Evolutionary conservation across 768 basidiomycete genomes (phyloP).

Genomic region (Trametes cubensis): DNA sequence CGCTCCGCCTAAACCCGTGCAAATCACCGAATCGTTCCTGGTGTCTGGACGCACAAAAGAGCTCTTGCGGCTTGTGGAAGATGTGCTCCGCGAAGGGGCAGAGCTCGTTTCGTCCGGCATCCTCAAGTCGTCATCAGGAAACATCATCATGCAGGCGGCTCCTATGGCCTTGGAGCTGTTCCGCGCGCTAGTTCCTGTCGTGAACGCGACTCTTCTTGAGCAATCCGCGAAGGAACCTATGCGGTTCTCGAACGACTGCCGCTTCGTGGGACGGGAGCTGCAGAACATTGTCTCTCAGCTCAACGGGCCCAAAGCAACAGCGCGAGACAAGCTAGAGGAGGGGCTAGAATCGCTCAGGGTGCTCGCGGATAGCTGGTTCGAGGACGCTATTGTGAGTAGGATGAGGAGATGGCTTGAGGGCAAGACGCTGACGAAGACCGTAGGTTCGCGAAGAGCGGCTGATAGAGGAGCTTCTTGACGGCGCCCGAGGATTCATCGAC

Average conservation of each 20-base stretch:
- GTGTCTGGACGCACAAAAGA: slow-evolving; percentile 61
- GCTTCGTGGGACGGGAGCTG: slow-evolving; percentile 62
- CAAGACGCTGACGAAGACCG: slow-evolving; percentile 4
- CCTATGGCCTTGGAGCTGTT: slow-evolving; percentile 75
- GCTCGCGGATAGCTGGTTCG: slow-evolving; percentile 70
- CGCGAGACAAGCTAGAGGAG: slow-evolving; percentile 55
- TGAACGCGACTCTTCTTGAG: slow-evolving; percentile 49
- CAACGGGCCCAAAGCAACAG: slow-evolving; percentile 11
- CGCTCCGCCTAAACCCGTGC: slow-evolving; percentile 16
- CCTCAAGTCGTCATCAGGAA: slow-evolving; percentile 49
- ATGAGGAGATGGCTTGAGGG: neutral
- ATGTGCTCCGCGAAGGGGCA: slow-evolving; percentile 66
- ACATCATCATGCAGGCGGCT: slow-evolving; percentile 60
- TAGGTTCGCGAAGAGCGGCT: slow-evolving; percentile 54
- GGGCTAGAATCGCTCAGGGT: slow-evolving; percentile 52
- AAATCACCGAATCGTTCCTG: slow-evolving; percentile 54
- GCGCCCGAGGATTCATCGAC: slow-evolving; percentile 66
- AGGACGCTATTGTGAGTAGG: slow-evolving; percentile 65
- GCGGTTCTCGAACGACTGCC: slow-evolving; percentile 82
- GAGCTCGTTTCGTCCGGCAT: slow-evolving; percentile 61
- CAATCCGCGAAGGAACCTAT: slow-evolving; percentile 58
- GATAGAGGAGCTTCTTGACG: slow-evolving; percentile 51
- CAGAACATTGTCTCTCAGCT: slow-evolving; percentile 38
- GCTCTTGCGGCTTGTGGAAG: slow-evolving; percentile 59
- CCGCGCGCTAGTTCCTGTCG: slow-evolving; percentile 76